Conservation (phyloP, 768 basidiomycete genomes). For the Rhodotorula kratochvilovae region DNA sequence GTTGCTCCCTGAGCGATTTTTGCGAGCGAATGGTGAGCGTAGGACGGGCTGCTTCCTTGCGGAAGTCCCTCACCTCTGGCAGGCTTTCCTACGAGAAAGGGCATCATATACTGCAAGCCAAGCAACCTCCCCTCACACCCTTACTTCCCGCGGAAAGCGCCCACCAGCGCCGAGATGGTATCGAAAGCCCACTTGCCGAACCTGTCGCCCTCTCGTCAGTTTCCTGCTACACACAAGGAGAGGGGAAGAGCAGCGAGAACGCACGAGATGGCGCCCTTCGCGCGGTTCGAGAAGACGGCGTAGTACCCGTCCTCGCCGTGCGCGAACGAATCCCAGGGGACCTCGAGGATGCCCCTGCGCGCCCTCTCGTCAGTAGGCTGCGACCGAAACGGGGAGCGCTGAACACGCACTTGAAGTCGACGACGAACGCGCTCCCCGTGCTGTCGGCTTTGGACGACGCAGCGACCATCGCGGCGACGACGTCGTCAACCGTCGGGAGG, state of each 20-base stretch:
- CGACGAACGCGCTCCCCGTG: constrained; percentile 8
- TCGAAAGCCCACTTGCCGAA: constrained; percentile 1
- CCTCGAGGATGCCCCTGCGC: constrained; percentile 22
- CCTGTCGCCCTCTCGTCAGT: background rate
- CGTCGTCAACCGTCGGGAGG: constrained; percentile 46
- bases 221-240: background rate
- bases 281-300: constrained; percentile 2
- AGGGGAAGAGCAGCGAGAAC: background rate
- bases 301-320: constrained; percentile 10
- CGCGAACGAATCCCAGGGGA: background rate
- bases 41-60: no score
- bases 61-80: no score
- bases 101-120: no score
- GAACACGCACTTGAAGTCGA: constrained; percentile 20
- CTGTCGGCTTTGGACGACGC: constrained; percentile 53
- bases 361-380: no score
- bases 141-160: background rate
- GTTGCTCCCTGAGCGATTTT: background rate
- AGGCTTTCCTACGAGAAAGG: background rate
- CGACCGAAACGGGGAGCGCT: no score
- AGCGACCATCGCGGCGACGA: constrained; percentile 57
- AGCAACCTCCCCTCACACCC: no score
- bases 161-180: background rate
- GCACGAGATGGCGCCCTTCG: background rate
- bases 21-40: no score